Evolutionary conservation across 176 grass and related monocot species (phyloP), one percentile per base, ranked within the genome.

Genomic region (Dactylis glomerata): DNA sequence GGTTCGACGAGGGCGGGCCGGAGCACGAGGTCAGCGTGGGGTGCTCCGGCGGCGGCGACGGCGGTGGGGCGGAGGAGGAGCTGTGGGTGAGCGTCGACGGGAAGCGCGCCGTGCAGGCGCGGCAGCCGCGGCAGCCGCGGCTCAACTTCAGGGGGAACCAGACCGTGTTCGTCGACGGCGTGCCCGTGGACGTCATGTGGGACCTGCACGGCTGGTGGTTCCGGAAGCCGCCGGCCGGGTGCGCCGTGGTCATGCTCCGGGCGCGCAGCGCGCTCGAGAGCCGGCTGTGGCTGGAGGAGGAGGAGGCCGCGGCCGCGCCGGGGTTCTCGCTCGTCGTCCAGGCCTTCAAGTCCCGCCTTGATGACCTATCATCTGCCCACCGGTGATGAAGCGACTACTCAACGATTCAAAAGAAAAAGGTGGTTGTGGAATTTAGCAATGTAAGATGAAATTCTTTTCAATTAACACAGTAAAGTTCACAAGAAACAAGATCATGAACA

Each of bases 141-240:
- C 88, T 91, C 80, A 98, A 98, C 71, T 98, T 98, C 56, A 36
- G 93, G 16, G 96, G 93, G 6, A 98, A 95, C 86, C 93, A 98
- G 91, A 98, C 93, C 7, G 88, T 98, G 45, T 98, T 98, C 86
- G 85, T 98, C 54, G 96, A 98, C 30, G 93, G 96, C 37, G 82
- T 83, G 7, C 96, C 96, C 28, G 87, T 98, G 3, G 93, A 98
- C 86, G 84, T 98, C n/a, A 93, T 95, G 89, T 98, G 96, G 96
- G 93, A 98, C 84, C 80, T 98, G 16, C 91, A 91, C 58, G 89
- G 78, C 22, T 98, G 93, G 96, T 92, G 86, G 87, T 94, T 91
- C 78, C 78, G 79, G 33, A 61, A 86, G 41, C 66, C 73, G 27
- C 83, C 88, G 24, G 26, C 9, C 0, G 94, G 95, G 3, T 84